Evolutionary conservation across 805 yeast species (phyloP).

Genomic region (Debaryomyces castellii): DNA sequence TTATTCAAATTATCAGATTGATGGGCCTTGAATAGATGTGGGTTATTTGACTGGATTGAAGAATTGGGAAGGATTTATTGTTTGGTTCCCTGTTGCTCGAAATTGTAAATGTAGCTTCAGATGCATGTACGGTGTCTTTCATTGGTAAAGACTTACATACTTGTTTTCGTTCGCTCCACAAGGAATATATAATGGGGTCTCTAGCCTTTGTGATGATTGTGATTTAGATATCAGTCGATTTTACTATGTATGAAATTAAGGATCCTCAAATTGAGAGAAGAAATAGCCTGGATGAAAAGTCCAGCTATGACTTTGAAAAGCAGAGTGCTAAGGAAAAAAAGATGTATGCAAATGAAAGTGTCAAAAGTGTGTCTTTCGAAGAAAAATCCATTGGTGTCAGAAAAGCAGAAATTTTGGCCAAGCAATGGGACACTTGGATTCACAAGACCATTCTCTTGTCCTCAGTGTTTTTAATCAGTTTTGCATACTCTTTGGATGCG

Average conservation of each 20-base stretch:
- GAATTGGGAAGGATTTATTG: background rate
- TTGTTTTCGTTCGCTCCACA: too few relatives aligned
- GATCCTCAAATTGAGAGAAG: background rate
- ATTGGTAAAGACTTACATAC: too few relatives aligned
- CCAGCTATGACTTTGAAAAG: background rate
- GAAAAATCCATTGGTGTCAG: conserved; percentile 12
- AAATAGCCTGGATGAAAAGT: background rate
- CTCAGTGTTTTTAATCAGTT: conserved; percentile 18
- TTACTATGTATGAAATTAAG: background rate
- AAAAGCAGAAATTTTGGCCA: conserved; percentile 4
- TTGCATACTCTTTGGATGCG: conserved; percentile 25
- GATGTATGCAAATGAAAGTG: background rate
- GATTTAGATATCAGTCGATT: too few relatives aligned
- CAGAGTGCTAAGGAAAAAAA: background rate
- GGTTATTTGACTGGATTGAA: background rate
- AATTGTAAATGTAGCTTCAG: background rate
- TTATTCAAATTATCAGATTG: background rate
- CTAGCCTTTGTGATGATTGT: too few relatives aligned
- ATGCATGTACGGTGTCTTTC: background rate
- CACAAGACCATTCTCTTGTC: conserved; percentile 2
- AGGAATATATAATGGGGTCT: background rate
- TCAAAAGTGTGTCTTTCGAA: background rate
- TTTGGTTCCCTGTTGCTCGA: background rate
- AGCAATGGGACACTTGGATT: conserved; percentile 1
- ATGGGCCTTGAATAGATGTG: background rate